Conservation (phyloP, 2,329 filamentous ascomycete species). For the Diaporthe caulivora region DNA sequence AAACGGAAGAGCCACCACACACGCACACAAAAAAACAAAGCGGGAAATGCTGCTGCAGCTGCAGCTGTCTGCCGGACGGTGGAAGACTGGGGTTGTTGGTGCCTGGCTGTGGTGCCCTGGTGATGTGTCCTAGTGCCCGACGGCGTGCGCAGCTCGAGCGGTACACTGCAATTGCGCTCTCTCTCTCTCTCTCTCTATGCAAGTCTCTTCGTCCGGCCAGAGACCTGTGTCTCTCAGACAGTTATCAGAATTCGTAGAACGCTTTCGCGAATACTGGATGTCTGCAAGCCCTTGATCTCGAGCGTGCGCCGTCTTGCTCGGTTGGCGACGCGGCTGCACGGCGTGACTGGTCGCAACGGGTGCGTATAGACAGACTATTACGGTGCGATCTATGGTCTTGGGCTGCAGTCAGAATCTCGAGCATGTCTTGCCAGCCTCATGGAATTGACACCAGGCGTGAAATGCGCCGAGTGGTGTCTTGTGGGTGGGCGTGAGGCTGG, state of each 20-base stretch:
- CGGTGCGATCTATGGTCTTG: constrained; percentile 15
- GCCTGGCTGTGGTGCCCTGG: constrained; percentile 35
- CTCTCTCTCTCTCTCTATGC: no score
- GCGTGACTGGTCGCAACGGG: not conserved
- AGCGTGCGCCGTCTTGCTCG: not conserved
- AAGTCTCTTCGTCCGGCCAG: constrained; percentile 8
- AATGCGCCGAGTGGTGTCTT: not conserved
- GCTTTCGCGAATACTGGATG: not conserved
- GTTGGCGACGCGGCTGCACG: not conserved
- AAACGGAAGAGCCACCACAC: constrained; percentile 19
- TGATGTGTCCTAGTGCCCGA: constrained; percentile 25
- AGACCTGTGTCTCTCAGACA: not conserved
- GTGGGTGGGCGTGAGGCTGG: constrained; percentile 5
- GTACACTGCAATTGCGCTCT: constrained; percentile 12
- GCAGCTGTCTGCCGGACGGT: constrained; percentile 25
- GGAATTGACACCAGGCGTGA: not conserved
- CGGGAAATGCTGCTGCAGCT: constrained; percentile 25
- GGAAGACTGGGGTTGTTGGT: constrained; percentile 27
- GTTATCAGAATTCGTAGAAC: not conserved
- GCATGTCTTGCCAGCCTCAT: not conserved
- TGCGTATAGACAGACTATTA: not conserved
- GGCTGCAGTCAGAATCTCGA: constrained; percentile 28
- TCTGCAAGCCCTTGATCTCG: not conserved
- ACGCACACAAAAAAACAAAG: constrained; percentile 8
- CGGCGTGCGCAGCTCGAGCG: constrained; percentile 1